Percentiles rank a stretch among this genome's conserved stretches.
These are phyloP conservation scores for Solanum chmielewskii DNA, from an alignment of 257 asterid genomes.

Conservation along the genomic window DNA sequence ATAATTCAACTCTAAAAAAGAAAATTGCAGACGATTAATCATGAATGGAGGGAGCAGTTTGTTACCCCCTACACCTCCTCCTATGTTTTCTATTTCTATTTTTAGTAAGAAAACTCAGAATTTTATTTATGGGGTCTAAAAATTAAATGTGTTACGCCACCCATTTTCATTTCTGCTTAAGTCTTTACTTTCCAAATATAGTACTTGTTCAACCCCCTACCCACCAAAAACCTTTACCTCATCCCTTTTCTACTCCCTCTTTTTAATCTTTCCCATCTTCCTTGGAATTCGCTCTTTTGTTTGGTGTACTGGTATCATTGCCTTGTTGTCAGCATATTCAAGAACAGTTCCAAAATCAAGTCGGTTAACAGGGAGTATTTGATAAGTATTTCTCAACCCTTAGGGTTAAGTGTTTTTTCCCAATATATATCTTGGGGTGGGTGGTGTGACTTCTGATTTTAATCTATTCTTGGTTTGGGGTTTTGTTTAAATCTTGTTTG, in stretches of 20 bases:
- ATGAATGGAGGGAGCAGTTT: not conserved
- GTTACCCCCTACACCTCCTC: not conserved
- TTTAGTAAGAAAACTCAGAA: not conserved
- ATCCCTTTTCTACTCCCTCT: not conserved
- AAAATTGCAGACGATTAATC: too few species aligned
- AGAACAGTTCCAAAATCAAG: not conserved
- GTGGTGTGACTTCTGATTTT: not conserved
- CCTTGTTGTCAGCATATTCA: not conserved
- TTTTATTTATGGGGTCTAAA: not conserved
- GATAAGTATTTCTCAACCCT: not conserved
- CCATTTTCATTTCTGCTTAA: not conserved
- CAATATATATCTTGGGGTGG: not conserved
- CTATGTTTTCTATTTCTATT: not conserved
- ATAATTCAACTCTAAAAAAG: too few species aligned
- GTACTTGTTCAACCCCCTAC: not conserved
- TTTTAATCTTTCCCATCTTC: not conserved
- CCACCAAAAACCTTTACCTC: not conserved
- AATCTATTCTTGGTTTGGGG: not conserved
- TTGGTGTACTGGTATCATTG: not conserved
- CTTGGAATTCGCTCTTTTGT: not conserved
- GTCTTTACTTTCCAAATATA: not conserved
- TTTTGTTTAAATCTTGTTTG: not conserved
- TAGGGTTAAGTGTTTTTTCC: not conserved
- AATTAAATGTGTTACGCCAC: not conserved
- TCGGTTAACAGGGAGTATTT: not conserved